Base-by-base conservation (phyloP, 441 rosid genomes). In the Arabidopsis lyrata region DNA sequence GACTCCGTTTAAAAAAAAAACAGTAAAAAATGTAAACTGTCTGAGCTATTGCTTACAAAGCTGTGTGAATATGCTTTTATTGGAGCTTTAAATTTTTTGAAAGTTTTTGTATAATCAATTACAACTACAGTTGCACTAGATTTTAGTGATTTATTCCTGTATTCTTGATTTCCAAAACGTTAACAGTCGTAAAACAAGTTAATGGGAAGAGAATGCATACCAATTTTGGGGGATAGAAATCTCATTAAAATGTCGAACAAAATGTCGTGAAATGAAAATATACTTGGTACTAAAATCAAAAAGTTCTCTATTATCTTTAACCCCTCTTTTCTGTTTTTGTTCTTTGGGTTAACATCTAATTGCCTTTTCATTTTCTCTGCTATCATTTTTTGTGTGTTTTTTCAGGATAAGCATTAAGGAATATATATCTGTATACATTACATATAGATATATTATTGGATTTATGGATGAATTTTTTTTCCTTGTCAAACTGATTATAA, bases 61-160 rank as follows among this genome's bases (percentile, higher is more conserved):
- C 15, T 74, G 67, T 58, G 66, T 74, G 60, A 48, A 66, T 74
- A 66, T 49, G 53, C 36, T 29, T 74, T 48, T 58, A 54, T 18
- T 59, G 55, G 54, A 18, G 16, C 11, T 57, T 48, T 9, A 12
- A 16, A 8, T 47, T 45, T 24, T 32, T 31, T 18, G 15, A 18
- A 41, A 5, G 7, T 1, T 48, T 64, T 24, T 56, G 39, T 54
- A 12, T 45, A 24, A 64, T 20, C 57, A 64, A 2, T 24, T 48
- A 18, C 45, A 32, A 32, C 5, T 31, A 3, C 15, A 24, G 8
- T 18, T 72, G 16, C 55, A 52, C 22, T 41, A 53, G 8, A 16
- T 50, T 50, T 39, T 7, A 5, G 22, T 2, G 9, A 6, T 22
- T 58, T 24, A 1, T 48, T 10, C 31, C 8, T 18, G 56, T 44